Percentiles rank a stretch among this genome's conserved stretches.
phyloP scores from a whole-genome alignment of 768 basidiomycete species.

The Trametes maxima region DNA sequence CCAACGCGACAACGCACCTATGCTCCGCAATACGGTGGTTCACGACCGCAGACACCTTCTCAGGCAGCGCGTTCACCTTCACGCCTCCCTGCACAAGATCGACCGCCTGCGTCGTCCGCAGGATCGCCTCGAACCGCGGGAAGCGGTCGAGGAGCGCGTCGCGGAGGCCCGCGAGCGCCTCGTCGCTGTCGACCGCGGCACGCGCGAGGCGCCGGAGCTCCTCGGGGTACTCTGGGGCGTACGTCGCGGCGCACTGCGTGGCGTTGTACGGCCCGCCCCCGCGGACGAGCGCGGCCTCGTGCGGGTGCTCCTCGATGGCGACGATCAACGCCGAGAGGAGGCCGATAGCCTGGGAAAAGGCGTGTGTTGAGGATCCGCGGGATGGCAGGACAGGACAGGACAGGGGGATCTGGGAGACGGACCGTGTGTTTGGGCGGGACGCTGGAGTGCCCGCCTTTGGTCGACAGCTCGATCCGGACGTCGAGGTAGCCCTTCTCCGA shows the following conservation, averaged over 20 bases:
- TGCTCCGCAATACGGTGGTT: slow-evolving; percentile 66
- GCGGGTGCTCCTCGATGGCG: slow-evolving; percentile 69
- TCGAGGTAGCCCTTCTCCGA: slow-evolving; percentile 77
- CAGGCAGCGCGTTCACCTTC: slow-evolving; percentile 73
- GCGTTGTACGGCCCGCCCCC: slow-evolving; percentile 53
- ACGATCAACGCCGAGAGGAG: slow-evolving; percentile 74
- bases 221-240: slow-evolving; percentile 57
- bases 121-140: slow-evolving; percentile 38
- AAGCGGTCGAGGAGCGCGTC: slow-evolving; percentile 43
- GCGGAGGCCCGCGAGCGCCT: slow-evolving; percentile 47
- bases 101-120: slow-evolving; percentile 78
- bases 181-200: slow-evolving; percentile 49
- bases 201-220: slow-evolving; percentile 50
- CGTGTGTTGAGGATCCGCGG: neutral
- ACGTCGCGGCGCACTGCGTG: slow-evolving; percentile 61
- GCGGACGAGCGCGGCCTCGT: slow-evolving; percentile 50
- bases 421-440: slow-evolving; percentile 85
- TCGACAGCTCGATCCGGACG: slow-evolving; percentile 59
- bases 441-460: slow-evolving; percentile 85
- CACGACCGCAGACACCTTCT: slow-evolving; percentile 66
- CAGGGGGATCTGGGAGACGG: slow-evolving; percentile 20
- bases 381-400: too few relatives aligned
- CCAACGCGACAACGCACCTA: too few relatives aligned
- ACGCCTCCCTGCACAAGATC: slow-evolving; percentile 53
- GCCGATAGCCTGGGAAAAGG: slow-evolving; percentile 33